Percentiles rank a stretch among this genome's conserved stretches.
Evolutionary conservation across 306 rosid genomes (phyloP).

Genomic region (Gleditsia sinensis): DNA sequence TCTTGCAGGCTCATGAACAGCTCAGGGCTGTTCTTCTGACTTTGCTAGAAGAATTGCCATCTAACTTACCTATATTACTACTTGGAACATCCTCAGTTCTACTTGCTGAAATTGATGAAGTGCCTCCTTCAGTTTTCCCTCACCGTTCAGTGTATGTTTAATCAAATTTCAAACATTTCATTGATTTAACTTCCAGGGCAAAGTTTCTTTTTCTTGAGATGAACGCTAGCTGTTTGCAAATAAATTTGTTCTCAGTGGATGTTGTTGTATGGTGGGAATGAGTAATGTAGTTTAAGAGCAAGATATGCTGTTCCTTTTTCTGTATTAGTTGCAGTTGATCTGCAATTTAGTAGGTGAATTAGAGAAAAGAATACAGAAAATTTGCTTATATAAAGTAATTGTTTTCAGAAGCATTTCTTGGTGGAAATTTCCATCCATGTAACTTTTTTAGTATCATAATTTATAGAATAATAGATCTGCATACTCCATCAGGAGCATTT

Average conservation of each 20-base stretch:
- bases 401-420: not conserved
- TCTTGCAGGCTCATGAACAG: slow-evolving; percentile 86
- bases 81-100: slow-evolving; percentile 73
- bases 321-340: not conserved
- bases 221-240: not conserved
- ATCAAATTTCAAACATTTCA: slow-evolving; percentile 19
- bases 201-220: slow-evolving; percentile 2
- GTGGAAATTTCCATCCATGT: not conserved
- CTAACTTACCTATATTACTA: slow-evolving; percentile 75
- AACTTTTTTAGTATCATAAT: slow-evolving; percentile 22
- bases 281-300: not conserved
- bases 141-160: slow-evolving; percentile 64
- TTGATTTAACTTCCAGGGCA: slow-evolving; percentile 19
- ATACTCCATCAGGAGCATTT: not conserved
- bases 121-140: slow-evolving; percentile 64
- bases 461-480: slow-evolving; percentile 17
- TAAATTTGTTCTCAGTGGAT: slow-evolving; percentile 4
- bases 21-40: slow-evolving; percentile 86
- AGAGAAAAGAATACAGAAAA: not conserved
- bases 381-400: slow-evolving; percentile 11
- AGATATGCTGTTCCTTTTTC: not conserved
- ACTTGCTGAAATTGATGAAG: slow-evolving; percentile 69
- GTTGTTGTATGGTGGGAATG: slow-evolving; percentile 11
- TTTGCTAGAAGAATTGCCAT: slow-evolving; percentile 81
- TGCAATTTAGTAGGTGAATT: not conserved